A percentile compares a stretch with the other conserved stretches of the same genome.
These are phyloP conservation scores for Phytophthora capsici DNA, from an alignment of 352 stramenopile species.

Conservation along the genomic window DNA sequence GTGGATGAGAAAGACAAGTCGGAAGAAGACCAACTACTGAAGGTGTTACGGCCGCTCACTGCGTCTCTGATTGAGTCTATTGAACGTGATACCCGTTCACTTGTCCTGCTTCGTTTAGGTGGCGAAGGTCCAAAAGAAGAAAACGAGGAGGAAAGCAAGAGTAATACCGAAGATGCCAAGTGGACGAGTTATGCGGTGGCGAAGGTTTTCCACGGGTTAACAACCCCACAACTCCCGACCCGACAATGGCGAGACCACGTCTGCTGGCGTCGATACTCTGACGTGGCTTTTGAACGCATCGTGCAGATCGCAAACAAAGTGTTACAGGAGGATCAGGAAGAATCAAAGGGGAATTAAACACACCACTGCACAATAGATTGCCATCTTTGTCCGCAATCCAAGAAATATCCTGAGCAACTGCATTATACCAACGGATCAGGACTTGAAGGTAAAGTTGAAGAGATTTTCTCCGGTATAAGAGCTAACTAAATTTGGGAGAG, in stretches of 20 bases:
- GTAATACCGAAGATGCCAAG: conserved; percentile 16
- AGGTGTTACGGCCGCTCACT: conserved; percentile 58
- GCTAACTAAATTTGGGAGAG: no score
- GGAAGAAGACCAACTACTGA: conserved; percentile 39
- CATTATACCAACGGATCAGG: no score
- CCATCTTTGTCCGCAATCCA: no score
- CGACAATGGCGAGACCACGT: conserved; percentile 68
- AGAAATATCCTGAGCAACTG: no score
- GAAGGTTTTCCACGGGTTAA: conserved; percentile 80
- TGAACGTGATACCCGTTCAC: conserved; percentile 53
- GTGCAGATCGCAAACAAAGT: conserved; percentile 69
- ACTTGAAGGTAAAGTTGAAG: no score
- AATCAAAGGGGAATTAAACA: no score
- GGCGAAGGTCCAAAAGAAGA: conserved; percentile 10
- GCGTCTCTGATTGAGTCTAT: conserved; percentile 57
- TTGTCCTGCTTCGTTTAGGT: conserved; percentile 40
- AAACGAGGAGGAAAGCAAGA: conserved; percentile 30
- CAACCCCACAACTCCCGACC: conserved; percentile 64
- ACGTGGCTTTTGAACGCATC: conserved; percentile 79
- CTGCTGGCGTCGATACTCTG: conserved; percentile 70
- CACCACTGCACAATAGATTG: no score
- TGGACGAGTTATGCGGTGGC: conserved; percentile 80
- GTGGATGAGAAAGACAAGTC: conserved; percentile 1
- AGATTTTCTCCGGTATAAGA: no score
- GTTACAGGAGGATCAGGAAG: conserved; percentile 34